A percentile compares a stretch with the other conserved stretches of the same genome.
Conservation (phyloP, 495 filamentous ascomycete species). For the Xylaria palmicola region DNA sequence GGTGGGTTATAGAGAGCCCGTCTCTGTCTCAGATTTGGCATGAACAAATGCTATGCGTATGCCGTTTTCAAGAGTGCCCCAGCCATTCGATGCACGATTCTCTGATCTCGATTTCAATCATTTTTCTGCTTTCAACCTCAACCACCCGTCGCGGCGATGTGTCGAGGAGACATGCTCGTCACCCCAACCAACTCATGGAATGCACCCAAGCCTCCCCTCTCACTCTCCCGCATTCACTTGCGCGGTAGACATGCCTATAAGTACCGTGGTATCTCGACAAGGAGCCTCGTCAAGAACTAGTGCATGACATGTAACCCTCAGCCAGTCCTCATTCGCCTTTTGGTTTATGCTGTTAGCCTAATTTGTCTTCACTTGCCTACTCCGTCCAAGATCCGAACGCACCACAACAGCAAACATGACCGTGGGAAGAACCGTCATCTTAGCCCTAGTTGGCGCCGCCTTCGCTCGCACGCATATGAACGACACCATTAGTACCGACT, state of each 20-base stretch:
- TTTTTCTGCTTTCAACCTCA: slow-evolving; percentile 5
- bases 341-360: background rate
- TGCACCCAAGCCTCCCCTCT: slow-evolving; percentile 11
- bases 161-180: background rate
- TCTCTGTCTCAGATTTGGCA: background rate
- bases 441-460: slow-evolving; percentile 18
- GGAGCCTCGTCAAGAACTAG: slow-evolving; percentile 14
- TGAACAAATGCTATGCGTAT: background rate
- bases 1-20: background rate
- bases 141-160: background rate
- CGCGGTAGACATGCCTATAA: background rate
- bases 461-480: slow-evolving; percentile 17
- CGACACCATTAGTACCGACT: background rate
- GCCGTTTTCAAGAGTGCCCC: slow-evolving; percentile 14
- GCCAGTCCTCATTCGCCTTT: background rate
- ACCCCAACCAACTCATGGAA: slow-evolving; percentile 1
- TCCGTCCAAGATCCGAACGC: background rate
- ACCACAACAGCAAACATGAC: slow-evolving; percentile 15
- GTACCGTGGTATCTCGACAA: slow-evolving; percentile 21
- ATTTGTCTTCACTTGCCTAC: background rate
- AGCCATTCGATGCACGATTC: background rate
- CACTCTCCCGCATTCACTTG: background rate
- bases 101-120: background rate
- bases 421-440: slow-evolving; percentile 14
- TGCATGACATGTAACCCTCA: slow-evolving; percentile 8